Evolutionary conservation across 805 yeast species (phyloP), one percentile per base, ranked within the genome.

Genomic region (Candida tibetensis): DNA sequence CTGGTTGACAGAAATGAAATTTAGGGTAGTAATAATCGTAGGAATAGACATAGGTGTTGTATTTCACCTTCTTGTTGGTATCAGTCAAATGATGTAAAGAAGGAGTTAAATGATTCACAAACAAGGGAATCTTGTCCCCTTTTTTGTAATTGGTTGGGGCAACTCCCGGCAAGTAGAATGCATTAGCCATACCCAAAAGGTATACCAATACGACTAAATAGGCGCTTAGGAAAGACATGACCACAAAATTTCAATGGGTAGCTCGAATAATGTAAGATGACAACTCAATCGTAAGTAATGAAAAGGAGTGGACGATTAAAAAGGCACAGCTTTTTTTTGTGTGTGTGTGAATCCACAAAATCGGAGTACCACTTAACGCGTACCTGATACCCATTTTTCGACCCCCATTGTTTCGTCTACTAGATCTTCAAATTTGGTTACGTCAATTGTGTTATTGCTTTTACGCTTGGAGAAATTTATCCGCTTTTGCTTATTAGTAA

Each of bases 111-210:
- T 89, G 95, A 58, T 93, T 93, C 22, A 93, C 99, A 34, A 84
- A 67, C 38, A 93, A 66, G 12, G 91, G 87, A 34, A 93, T 81
- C 2, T 55, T 49, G 37, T 90, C 95, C 35, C 82, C 88, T 42
- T 76, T 71, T 32, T 73, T 69, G 57, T 91, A 93, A 35, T 91
- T 83, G 1, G 95, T 85, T 14, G 99, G 98, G 0, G 98, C 96
- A 17, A 89, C 93, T 6, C 98, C 98, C 0, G 98, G 98, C 39
- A 93, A 70, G 57, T 93, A 91, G 64, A 93, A 91, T 2, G 82
- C 95, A 26, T 46, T 36, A 12, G 56, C 39, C 14, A 52, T 16
- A 9, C 54, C 49, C 13, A 53, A 36, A 36, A 56, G 42, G 37
- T 44, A 47, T 18, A 54, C 34, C 26, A 55, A 37, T 17, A 45